Conservation (phyloP, 768 basidiomycete genomes). For the Kwoniella europaea region DNA sequence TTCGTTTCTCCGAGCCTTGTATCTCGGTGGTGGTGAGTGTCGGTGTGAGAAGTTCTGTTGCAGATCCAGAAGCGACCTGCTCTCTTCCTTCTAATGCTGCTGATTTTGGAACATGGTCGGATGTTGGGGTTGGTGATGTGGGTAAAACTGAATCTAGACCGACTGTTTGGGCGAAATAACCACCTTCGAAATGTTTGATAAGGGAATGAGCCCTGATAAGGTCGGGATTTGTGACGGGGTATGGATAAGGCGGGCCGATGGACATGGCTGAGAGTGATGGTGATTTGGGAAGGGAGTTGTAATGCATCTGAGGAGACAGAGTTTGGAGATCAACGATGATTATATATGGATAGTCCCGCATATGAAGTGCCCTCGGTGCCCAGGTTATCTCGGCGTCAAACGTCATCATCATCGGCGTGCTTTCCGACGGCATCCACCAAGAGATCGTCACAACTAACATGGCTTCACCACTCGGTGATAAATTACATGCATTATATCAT, state of each 20-base stretch:
- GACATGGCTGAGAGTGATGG: conserved; percentile 8
- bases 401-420: not conserved
- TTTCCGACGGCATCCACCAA: too few relatives aligned
- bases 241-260: conserved; percentile 32
- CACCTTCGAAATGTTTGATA: conserved; percentile 48
- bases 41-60: conserved; percentile 11
- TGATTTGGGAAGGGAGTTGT: too few relatives aligned
- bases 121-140: not conserved
- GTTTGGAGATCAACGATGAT: too few relatives aligned
- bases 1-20: conserved; percentile 2
- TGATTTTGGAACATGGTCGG: conserved; percentile 8
- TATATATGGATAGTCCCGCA: too few relatives aligned
- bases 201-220: conserved; percentile 54
- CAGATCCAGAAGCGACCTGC: conserved; percentile 29
- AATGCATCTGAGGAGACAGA: too few relatives aligned
- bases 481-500: not conserved
- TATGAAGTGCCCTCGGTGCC: too few relatives aligned
- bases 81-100: conserved; percentile 14
- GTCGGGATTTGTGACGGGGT: conserved; percentile 39
- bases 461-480: not conserved
- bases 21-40: not conserved
- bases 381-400: not conserved
- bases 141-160: conserved; percentile 27
- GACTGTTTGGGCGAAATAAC: conserved; percentile 49
- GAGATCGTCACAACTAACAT: too few relatives aligned